Evolutionary conservation across 768 basidiomycete species (phyloP).

Genomic region (Porpolomopsis calyptriformis): DNA sequence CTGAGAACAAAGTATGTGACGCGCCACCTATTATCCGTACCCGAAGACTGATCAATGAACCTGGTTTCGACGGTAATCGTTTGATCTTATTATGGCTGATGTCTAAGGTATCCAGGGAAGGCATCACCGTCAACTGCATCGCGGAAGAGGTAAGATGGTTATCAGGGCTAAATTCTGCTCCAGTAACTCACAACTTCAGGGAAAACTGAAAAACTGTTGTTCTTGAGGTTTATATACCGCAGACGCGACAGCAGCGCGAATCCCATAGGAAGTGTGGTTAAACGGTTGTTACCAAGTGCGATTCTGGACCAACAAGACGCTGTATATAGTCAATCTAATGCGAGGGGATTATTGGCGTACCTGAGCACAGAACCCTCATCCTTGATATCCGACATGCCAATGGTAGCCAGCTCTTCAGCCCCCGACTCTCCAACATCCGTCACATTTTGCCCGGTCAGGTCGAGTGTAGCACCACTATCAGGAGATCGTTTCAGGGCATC

Average conservation of each 20-base stretch:
- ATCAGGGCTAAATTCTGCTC: slow-evolving; percentile 1
- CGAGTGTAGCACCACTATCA: slow-evolving; percentile 76
- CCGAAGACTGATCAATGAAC: slow-evolving; percentile 64
- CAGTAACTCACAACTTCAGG: slow-evolving; percentile 69
- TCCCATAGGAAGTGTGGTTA: slow-evolving; percentile 64
- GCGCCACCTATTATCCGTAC: slow-evolving; percentile 30
- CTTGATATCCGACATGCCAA: slow-evolving; percentile 39
- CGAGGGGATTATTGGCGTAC: slow-evolving; percentile 25
- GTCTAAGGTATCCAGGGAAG: slow-evolving; percentile 87
- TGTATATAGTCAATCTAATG: not conserved
- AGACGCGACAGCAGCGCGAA: slow-evolving; percentile 64
- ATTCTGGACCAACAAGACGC: slow-evolving; percentile 39
- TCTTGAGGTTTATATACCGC: slow-evolving; percentile 80
- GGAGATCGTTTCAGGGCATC: slow-evolving; percentile 56
- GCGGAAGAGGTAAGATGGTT: slow-evolving; percentile 3
- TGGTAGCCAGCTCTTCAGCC: slow-evolving; percentile 64
- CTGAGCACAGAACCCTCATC: slow-evolving; percentile 49
- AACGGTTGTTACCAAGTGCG: slow-evolving; percentile 75
- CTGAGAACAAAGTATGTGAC: not conserved
- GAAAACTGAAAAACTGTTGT: slow-evolving; percentile 71
- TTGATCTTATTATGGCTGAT: slow-evolving; percentile 87
- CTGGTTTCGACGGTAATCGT: slow-evolving; percentile 67
- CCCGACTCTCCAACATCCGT: slow-evolving; percentile 66
- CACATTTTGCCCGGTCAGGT: slow-evolving; percentile 70
- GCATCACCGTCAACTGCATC: slow-evolving; percentile 67